Percentiles rank a stretch among this genome's conserved stretches.
These are phyloP conservation scores for Ophiocordyceps polyrhachis-furcata DNA, from an alignment of 2,329 filamentous ascomycete genomes.

Conservation along the genomic window DNA sequence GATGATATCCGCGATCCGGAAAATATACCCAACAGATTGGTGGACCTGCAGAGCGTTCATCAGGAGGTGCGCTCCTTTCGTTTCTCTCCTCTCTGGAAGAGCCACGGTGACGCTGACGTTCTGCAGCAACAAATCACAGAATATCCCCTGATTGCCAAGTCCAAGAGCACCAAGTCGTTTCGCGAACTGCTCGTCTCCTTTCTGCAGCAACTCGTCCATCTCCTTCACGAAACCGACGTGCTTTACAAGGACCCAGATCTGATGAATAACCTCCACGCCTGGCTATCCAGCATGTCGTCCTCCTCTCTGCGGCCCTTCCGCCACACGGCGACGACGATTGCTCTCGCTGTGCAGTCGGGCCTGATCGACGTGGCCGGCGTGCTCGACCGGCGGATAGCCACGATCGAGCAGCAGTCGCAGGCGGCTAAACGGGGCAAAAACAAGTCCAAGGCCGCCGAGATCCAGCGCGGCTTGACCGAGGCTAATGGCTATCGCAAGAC, in stretches of 20 bases:
- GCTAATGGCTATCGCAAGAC: constrained; percentile 50
- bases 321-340: constrained; percentile 79
- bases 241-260: constrained; percentile 62
- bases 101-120: constrained; percentile 9
- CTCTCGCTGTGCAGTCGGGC: constrained; percentile 59
- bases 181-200: constrained; percentile 61
- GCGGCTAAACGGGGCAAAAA: constrained; percentile 56
- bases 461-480: constrained; percentile 54
- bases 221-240: constrained; percentile 64
- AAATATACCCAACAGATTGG: constrained; percentile 58
- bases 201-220: constrained; percentile 55
- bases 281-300: constrained; percentile 82
- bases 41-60: constrained; percentile 76
- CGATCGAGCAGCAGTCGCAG: constrained; percentile 60
- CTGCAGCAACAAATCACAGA: constrained; percentile 57
- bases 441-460: constrained; percentile 55
- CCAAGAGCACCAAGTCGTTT: constrained; percentile 60
- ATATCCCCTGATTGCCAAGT: constrained; percentile 76
- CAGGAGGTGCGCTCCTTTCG: constrained; percentile 40
- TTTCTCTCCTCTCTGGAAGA: neutral
- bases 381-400: constrained; percentile 54
- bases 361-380: constrained; percentile 56
- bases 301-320: constrained; percentile 76
- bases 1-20: constrained; percentile 84
- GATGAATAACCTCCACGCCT: constrained; percentile 75